A percentile compares a stretch with the other conserved stretches of the same genome.
These are phyloP conservation scores for Polytrichum formosum DNA, from an alignment of 225 moss, liverwort and hornwort genomes.

Conservation along the genomic window DNA sequence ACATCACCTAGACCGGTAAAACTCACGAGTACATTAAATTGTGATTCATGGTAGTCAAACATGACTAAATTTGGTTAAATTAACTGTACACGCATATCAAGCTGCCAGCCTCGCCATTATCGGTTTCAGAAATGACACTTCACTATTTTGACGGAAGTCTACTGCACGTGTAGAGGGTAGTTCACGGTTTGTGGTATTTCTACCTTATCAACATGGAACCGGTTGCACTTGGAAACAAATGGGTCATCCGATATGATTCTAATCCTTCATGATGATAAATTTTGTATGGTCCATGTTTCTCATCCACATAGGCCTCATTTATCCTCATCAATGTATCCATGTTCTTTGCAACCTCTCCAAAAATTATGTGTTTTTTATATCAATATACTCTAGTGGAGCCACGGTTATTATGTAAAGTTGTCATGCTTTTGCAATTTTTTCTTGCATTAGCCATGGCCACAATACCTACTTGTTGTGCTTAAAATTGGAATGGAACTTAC, in stretches of 20 bases:
- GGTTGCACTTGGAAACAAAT: no score
- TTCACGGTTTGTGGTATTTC: no score
- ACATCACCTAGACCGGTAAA: no score
- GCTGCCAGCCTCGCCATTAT: no score
- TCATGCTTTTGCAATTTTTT: background rate
- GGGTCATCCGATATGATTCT: background rate
- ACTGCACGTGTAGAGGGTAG: no score
- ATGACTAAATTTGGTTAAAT: no score
- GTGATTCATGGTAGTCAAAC: no score
- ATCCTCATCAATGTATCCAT: background rate
- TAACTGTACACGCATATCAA: no score
- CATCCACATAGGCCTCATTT: background rate
- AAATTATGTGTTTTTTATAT: background rate
- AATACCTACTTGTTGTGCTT: background rate
- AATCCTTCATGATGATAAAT: background rate
- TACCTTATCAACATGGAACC: no score
- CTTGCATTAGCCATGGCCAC: background rate
- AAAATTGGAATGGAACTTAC: background rate
- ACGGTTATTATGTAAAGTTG: background rate
- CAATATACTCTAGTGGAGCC: background rate
- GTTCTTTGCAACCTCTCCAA: background rate
- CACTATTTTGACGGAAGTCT: no score
- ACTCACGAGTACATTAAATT: no score
- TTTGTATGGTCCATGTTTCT: background rate
- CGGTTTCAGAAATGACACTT: no score